A percentile compares a stretch with the other conserved stretches of the same genome.
These are phyloP conservation scores for Myotisia sp. DNA, from an alignment of 2,329 filamentous ascomycete species.

Conservation along the genomic window DNA sequence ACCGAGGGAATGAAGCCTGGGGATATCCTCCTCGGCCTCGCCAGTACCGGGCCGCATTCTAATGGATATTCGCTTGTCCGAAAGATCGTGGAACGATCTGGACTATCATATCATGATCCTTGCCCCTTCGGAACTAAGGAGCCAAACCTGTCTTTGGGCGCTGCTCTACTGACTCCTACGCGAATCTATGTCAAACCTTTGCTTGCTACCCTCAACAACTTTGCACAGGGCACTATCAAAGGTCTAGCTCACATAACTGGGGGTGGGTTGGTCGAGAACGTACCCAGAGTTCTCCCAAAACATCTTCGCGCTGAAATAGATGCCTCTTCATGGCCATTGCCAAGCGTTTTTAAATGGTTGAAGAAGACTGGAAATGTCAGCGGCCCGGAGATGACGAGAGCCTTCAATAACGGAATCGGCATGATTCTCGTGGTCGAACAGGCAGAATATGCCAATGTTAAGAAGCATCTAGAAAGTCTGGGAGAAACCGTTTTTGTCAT, in stretches of 20 bases:
- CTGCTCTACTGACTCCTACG: conserved; percentile 73
- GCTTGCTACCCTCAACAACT: conserved; percentile 45
- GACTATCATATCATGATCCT: conserved; percentile 54
- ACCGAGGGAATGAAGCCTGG: conserved; percentile 62
- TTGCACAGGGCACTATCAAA: conserved; percentile 43
- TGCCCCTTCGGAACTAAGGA: conserved; percentile 57
- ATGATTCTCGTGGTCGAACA: conserved; percentile 77
- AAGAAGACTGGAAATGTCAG: conserved; percentile 56
- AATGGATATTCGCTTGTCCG: conserved; percentile 97
- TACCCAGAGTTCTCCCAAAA: conserved; percentile 78
- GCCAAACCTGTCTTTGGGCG: conserved; percentile 45
- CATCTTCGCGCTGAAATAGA: conserved; percentile 70
- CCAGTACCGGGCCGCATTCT: conserved; percentile 78
- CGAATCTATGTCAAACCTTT: conserved; percentile 82
- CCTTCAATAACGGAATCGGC: conserved; percentile 88
- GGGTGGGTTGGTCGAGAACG: conserved; percentile 82
- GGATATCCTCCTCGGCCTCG: conserved; percentile 73
- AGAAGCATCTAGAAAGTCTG: conserved; percentile 44
- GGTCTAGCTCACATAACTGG: conserved; percentile 96
- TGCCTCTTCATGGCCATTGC: conserved; percentile 58
- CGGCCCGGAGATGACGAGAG: conserved; percentile 68
- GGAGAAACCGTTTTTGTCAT: conserved; percentile 68
- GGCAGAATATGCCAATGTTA: conserved; percentile 47
- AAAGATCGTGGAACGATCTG: conserved; percentile 63
- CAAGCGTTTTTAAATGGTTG: conserved; percentile 75